Base-by-base conservation (phyloP, 352 stramenopile genomes). In the Phytophthora capsici region DNA sequence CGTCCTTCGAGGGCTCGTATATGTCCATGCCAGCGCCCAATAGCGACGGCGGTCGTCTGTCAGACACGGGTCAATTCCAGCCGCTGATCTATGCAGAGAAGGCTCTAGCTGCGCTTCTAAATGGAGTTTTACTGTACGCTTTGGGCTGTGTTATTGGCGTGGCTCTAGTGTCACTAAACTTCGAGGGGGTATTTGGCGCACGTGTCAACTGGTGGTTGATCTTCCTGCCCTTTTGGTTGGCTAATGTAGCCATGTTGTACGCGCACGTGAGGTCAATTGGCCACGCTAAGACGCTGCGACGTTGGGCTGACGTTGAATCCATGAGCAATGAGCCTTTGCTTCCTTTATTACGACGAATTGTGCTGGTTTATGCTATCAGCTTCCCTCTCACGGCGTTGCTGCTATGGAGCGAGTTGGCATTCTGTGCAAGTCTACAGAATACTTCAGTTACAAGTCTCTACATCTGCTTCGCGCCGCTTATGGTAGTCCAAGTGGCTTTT, bases 311-410 rank as follows among this genome's bases (percentile, higher is more conserved):
- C 20, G 73, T 91, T 4, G 86, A 95, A 26, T 75, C 77, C 30
- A 90, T 93, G 82, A 90, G 81, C 16, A 93, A 93, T 49, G 86
- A 95, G 63, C 86, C 86, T 37, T 62, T 95, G 38, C 61, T 95
- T 55, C 86, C 86, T 41, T 73, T 95, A 30, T 57, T 95, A 50
- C 77, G 84, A 30, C 72, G 86, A 26, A 90, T 95, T 38, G 71
- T 95, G 26, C 69, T 91, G 20, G 65, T 95, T 17, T 95, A 95
- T 64, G 80, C 76, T 32, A 74, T 93, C 40, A 93, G 73, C 49
- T 69, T 92, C 22, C 86, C 86, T 34, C 69, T 95, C n/a, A 69
- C 77, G 16, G 38, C 87, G 48, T 62, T 95, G 50, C 60, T 95
- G 58, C 72, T 95, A 9, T 95, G 84, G 86, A 92, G 84, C 57